phyloP scores from a whole-genome alignment of 2,329 filamentous ascomycete species.

The Scedosporium boydii region DNA sequence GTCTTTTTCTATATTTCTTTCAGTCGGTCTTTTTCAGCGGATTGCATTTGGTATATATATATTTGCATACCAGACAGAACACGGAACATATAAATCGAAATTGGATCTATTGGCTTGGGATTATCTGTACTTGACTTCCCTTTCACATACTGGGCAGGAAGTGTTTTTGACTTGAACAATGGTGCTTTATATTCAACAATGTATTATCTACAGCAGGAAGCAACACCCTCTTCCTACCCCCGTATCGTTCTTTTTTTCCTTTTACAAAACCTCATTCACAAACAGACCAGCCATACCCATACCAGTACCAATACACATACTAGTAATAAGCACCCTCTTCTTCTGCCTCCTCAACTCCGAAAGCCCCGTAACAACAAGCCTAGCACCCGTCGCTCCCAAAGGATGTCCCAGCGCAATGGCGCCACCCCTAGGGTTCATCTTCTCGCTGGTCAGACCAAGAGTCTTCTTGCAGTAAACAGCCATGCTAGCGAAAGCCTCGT shows the following conservation, averaged over 20 bases:
- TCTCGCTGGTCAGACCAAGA: conserved; percentile 60
- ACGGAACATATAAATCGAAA: neutral
- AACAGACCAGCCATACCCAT: conserved; percentile 61
- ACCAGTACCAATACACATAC: conserved; percentile 73
- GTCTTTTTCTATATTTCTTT: neutral
- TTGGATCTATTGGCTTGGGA: too few species aligned
- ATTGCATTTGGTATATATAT: neutral
- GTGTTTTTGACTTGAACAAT: too few species aligned
- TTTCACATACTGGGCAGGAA: too few species aligned
- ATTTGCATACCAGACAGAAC: neutral
- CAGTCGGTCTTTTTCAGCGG: neutral
- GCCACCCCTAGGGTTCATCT: conserved; percentile 74
- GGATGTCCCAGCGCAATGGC: conserved; percentile 79
- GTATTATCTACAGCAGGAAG: too few species aligned
- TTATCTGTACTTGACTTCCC: too few species aligned
- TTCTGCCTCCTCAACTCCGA: conserved; percentile 75
- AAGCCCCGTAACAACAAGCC: conserved; percentile 82
- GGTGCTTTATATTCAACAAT: too few species aligned
- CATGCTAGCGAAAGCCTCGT: conserved; percentile 98
- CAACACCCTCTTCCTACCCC: neutral
- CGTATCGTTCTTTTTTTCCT: neutral
- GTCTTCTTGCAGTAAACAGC: conserved; percentile 81
- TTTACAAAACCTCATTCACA: conserved; percentile 40
- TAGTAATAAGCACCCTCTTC: conserved; percentile 86
- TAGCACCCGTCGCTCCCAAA: conserved; percentile 65